Percentiles rank a stretch among this genome's conserved stretches.
These are phyloP conservation scores for Tillandsia leiboldiana DNA, from an alignment of 176 grass and related monocot species.

Conservation along the genomic window DNA sequence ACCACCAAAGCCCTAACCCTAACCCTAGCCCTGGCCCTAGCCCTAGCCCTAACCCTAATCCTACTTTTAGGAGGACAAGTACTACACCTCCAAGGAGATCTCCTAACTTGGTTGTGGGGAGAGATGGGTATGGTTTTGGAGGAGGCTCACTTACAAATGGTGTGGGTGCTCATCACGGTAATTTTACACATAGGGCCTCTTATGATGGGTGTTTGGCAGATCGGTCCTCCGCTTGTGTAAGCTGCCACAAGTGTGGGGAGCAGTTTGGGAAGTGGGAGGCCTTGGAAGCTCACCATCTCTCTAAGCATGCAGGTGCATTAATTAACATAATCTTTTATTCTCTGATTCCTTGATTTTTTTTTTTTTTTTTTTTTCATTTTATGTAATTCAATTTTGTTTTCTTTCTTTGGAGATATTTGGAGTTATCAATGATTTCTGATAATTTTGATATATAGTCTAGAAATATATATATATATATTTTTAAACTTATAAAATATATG, in stretches of 20 bases:
- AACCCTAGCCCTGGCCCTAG: slow-evolving; percentile 26
- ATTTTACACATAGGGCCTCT: background rate
- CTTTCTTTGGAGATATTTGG: background rate
- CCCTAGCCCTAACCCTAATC: slow-evolving; percentile 9
- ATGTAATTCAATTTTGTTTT: background rate
- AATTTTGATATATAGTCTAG: no score
- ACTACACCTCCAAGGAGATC: slow-evolving; percentile 62
- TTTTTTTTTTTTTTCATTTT: background rate
- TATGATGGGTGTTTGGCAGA: background rate
- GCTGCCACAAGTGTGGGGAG: slow-evolving; percentile 63
- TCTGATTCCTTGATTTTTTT: background rate
- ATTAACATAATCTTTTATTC: background rate
- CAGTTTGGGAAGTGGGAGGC: slow-evolving; percentile 73
- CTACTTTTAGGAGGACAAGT: background rate
- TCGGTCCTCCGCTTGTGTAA: slow-evolving; percentile 11
- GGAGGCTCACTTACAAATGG: background rate
- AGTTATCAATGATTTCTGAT: no score
- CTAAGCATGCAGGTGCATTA: slow-evolving; percentile 62
- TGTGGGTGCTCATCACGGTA: background rate
- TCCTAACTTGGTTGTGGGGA: slow-evolving; percentile 21
- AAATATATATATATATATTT: no score
- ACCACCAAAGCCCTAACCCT: slow-evolving; percentile 18
- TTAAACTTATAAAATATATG: no score
- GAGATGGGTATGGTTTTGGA: slow-evolving; percentile 1
- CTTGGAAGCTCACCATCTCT: slow-evolving; percentile 81